A percentile compares a stretch with the other conserved stretches of the same genome.
Evolutionary conservation across 2,329 filamentous ascomycete genomes (phyloP).

Genomic region (Apiospora kogelbergensis): DNA sequence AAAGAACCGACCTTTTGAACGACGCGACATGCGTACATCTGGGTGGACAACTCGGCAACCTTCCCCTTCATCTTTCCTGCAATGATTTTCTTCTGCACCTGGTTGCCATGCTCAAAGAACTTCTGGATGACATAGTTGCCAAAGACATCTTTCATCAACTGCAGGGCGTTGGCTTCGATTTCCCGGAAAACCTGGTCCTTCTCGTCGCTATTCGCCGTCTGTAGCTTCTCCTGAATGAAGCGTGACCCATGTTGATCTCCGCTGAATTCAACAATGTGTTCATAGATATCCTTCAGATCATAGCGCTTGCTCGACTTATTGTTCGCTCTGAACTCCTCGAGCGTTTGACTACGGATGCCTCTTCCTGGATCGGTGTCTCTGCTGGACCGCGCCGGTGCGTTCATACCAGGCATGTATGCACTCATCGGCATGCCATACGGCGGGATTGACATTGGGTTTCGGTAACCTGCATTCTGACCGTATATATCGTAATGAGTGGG

Average conservation of each 20-base stretch:
- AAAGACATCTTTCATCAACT: slow-evolving; percentile 94
- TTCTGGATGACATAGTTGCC: slow-evolving; percentile 99
- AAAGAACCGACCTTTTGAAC: slow-evolving; percentile 76
- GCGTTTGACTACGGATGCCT: slow-evolving; percentile 66
- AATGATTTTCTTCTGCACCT: slow-evolving; percentile 85
- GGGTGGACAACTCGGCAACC: slow-evolving; percentile 74
- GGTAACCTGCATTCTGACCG: slow-evolving; percentile 34
- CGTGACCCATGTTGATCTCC: slow-evolving; percentile 94
- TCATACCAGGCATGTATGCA: slow-evolving; percentile 25
- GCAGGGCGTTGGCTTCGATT: slow-evolving; percentile 78
- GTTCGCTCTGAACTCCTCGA: slow-evolving; percentile 79
- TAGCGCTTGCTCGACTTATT: slow-evolving; percentile 71
- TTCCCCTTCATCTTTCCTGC: slow-evolving; percentile 86
- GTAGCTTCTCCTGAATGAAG: slow-evolving; percentile 91
- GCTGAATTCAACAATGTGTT: slow-evolving; percentile 88
- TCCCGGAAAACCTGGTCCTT: slow-evolving; percentile 90
- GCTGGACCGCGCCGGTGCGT: slow-evolving; percentile 35
- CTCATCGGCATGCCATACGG: slow-evolving; percentile 32
- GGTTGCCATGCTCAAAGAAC: slow-evolving; percentile 93
- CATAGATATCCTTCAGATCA: slow-evolving; percentile 87
- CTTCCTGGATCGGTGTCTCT: slow-evolving; percentile 60
- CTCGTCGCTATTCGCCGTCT: slow-evolving; percentile 91
- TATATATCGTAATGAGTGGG: slow-evolving; percentile 35
- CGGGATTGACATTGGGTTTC: slow-evolving; percentile 32
- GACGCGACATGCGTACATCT: slow-evolving; percentile 93